A percentile compares a stretch with the other conserved stretches of the same genome.
Evolutionary conservation across 2,329 filamentous ascomycete genomes (phyloP).

Genomic region (Aureobasidium sp.): DNA sequence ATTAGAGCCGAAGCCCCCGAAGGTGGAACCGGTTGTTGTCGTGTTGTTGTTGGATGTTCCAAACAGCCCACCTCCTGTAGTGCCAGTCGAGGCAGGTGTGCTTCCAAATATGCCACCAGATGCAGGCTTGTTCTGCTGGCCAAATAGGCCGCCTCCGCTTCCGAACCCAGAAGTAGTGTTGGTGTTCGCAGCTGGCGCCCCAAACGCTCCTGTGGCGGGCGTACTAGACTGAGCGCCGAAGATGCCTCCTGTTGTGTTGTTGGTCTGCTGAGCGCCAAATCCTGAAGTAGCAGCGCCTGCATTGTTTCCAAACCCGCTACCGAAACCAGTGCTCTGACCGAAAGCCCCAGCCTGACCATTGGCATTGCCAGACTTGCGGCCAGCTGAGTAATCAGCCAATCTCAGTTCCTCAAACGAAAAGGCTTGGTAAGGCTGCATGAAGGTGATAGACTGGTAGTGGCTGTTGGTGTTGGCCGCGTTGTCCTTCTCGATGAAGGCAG

Average conservation of each 20-base stretch:
- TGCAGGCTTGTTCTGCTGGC: conserved; percentile 12
- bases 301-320: conserved; percentile 37
- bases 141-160: conserved; percentile 22
- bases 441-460: conserved; percentile 71
- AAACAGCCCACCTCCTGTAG: conserved; percentile 24
- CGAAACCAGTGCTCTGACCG: conserved; percentile 57
- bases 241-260: conserved; percentile 25
- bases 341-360: conserved; percentile 78
- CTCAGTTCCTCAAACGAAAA: conserved; percentile 69
- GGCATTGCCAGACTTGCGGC: conserved; percentile 73
- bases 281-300: conserved; percentile 34
- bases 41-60: conserved; percentile 25
- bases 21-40: no score
- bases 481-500: conserved; percentile 67
- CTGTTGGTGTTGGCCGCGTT: conserved; percentile 51
- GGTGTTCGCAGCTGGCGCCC: conserved; percentile 41
- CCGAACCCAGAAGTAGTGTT: conserved; percentile 15
- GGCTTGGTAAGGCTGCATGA: conserved; percentile 75
- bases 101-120: conserved; percentile 23
- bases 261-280: conserved; percentile 36
- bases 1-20: no score
- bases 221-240: conserved; percentile 34
- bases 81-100: conserved; percentile 16
- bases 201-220: conserved; percentile 17
- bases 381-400: conserved; percentile 80